A percentile compares a stretch with the other conserved stretches of the same genome.
Evolutionary conservation across 2,329 filamentous ascomycete genomes (phyloP).

Genomic region (Hypomyces rosellus): DNA sequence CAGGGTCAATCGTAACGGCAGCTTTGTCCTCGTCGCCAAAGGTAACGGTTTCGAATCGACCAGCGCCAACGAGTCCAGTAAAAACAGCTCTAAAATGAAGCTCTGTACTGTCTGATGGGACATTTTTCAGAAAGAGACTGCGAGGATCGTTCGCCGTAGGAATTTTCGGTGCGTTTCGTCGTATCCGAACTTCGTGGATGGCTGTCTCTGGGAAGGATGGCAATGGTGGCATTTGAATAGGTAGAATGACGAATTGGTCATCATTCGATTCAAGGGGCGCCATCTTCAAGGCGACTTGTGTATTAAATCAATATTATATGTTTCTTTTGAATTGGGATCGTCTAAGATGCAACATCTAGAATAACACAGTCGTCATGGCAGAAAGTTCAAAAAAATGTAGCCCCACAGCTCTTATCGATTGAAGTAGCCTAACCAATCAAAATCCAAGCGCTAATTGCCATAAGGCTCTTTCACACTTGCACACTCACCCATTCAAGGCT

Average conservation of each 20-base stretch:
- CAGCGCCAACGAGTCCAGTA: slow-evolving; percentile 64
- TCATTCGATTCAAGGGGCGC: slow-evolving; percentile 18
- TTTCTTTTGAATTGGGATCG: not conserved
- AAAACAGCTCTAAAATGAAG: slow-evolving; percentile 72
- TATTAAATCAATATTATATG: not conserved
- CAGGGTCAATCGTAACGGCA: slow-evolving; percentile 37
- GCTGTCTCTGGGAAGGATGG: slow-evolving; percentile 55
- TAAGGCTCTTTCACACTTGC: no score
- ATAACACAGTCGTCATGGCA: not conserved
- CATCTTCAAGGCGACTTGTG: slow-evolving; percentile 18
- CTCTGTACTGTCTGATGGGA: slow-evolving; percentile 78
- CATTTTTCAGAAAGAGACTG: slow-evolving; percentile 84
- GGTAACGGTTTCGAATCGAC: slow-evolving; percentile 67
- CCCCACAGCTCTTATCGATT: slow-evolving; percentile 5
- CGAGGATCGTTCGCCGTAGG: slow-evolving; percentile 67
- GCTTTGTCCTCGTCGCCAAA: slow-evolving; percentile 60
- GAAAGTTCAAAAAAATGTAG: slow-evolving; percentile 5
- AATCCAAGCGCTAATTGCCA: not conserved
- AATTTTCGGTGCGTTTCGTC: slow-evolving; percentile 73
- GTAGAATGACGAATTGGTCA: slow-evolving; percentile 62
- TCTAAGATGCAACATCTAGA: not conserved
- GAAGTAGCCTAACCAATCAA: no score
- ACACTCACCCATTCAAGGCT: no score
- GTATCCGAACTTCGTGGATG: slow-evolving; percentile 81
- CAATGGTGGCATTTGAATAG: slow-evolving; percentile 58